phyloP scores from a whole-genome alignment of 2,329 filamentous ascomycete genomes.

The Penicillium sp. region DNA sequence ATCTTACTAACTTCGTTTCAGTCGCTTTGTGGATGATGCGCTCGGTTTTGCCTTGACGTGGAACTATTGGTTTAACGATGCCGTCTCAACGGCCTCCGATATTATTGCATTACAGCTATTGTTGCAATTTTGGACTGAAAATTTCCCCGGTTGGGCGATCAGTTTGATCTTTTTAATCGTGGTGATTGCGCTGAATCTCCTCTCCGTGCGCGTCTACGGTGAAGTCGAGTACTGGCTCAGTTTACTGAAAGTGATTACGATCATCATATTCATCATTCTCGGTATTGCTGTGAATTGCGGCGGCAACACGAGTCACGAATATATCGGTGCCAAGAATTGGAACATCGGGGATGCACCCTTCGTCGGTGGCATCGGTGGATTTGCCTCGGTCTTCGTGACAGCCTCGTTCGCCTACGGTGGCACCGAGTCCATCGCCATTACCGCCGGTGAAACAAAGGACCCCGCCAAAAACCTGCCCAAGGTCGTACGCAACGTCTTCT shows the following conservation, averaged over 20 bases:
- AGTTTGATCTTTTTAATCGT: conserved; percentile 61
- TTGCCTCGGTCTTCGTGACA: conserved; percentile 63
- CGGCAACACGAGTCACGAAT: conserved; percentile 53
- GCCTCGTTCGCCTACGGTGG: conserved; percentile 63
- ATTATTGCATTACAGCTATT: conserved; percentile 59
- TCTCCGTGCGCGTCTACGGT: conserved; percentile 55
- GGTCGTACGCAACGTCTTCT: conserved; percentile 65
- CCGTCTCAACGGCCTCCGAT: conserved; percentile 59
- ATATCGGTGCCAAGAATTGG: conserved; percentile 61
- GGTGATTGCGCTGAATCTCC: conserved; percentile 53
- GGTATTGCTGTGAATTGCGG: conserved; percentile 61
- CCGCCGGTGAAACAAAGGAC: conserved; percentile 64
- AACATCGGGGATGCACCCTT: conserved; percentile 61
- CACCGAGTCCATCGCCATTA: conserved; percentile 65
- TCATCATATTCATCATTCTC: conserved; percentile 60
- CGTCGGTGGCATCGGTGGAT: conserved; percentile 63
- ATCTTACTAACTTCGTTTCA: conserved; percentile 14
- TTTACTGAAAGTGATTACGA: conserved; percentile 43
- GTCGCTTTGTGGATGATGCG: conserved; percentile 46
- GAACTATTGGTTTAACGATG: conserved; percentile 64
- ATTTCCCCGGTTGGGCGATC: conserved; percentile 63
- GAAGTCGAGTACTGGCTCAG: conserved; percentile 49
- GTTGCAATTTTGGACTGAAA: conserved; percentile 61
- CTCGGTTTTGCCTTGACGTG: conserved; percentile 46
- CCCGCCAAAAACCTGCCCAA: conserved; percentile 60